Percentiles rank a stretch among this genome's conserved stretches.
Conservation (phyloP, 2,329 filamentous ascomycete genomes). For the Thielaviopsis populi region DNA sequence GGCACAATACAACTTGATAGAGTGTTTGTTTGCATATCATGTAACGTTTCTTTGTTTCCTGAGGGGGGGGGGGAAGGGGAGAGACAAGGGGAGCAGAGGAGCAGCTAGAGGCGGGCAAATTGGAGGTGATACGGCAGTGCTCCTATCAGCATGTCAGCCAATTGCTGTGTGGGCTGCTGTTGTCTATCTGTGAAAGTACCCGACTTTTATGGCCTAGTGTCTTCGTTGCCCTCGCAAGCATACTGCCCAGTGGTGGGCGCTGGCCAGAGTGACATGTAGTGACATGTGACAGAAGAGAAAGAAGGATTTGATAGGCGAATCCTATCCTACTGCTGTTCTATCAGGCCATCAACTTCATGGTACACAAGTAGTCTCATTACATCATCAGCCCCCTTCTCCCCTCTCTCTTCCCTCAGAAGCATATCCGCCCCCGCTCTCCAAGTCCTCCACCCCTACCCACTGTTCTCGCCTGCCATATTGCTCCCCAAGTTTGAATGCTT, state of each 20-base stretch:
- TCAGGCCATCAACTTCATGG: neutral
- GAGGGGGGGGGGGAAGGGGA: neutral
- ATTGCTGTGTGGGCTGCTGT: neutral
- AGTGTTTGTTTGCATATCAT: conserved; percentile 11
- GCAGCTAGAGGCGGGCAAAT: neutral
- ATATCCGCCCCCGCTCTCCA: too few species aligned
- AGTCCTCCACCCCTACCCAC: too few species aligned
- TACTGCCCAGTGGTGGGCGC: too few species aligned
- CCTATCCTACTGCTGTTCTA: neutral
- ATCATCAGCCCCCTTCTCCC: neutral
- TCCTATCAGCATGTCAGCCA: neutral
- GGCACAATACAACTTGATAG: neutral
- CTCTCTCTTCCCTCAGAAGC: neutral
- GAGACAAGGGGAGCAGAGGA: neutral
- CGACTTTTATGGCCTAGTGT: too few species aligned
- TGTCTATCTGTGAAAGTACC: neutral
- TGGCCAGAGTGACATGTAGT: too few species aligned
- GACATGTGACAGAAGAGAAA: neutral
- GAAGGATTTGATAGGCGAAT: neutral
- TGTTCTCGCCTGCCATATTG: too few species aligned
- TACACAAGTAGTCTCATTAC: neutral
- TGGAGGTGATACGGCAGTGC: neutral
- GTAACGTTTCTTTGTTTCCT: conserved; percentile 18
- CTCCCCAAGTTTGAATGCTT: too few species aligned
- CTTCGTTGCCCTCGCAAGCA: too few species aligned